A percentile compares a stretch with the other conserved stretches of the same genome.
phyloP scores from a whole-genome alignment of 2,329 filamentous ascomycete species.

The Nemania diffusa region DNA sequence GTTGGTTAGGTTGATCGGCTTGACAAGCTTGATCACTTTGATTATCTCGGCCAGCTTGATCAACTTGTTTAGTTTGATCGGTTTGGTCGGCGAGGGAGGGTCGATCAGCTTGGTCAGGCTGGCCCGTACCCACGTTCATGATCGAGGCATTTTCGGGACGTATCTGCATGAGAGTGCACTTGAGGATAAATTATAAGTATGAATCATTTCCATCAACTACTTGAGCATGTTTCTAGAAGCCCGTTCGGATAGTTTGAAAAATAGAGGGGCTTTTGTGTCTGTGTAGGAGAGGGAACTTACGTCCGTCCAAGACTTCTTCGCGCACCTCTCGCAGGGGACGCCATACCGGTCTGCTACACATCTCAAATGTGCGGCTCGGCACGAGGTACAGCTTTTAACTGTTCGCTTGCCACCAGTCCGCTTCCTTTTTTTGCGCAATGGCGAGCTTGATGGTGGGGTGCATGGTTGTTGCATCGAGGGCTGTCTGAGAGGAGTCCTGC shows the following conservation, averaged over 20 bases:
- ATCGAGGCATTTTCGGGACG: not conserved
- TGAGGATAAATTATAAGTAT: not conserved
- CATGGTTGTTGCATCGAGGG: not conserved
- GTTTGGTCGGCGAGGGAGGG: not conserved
- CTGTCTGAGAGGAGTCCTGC: conserved; percentile 22
- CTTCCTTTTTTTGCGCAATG: conserved; percentile 21
- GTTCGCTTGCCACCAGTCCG: conserved; percentile 32
- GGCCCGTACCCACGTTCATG: not conserved
- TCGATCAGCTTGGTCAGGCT: not conserved
- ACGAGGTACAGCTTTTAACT: conserved; percentile 35
- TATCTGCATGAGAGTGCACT: conserved; percentile 35
- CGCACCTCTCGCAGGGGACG: conserved; percentile 38
- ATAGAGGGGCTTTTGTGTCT: not conserved
- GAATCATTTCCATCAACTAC: conserved; percentile 1
- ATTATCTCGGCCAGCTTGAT: too few species aligned
- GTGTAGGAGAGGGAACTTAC: conserved; percentile 25
- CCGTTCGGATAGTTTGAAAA: not conserved
- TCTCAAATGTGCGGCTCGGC: conserved; percentile 37
- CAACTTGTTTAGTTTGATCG: not conserved
- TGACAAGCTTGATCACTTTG: not conserved
- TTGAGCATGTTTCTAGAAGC: not conserved
- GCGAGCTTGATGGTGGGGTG: not conserved
- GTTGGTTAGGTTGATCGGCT: not conserved
- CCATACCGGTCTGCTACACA: conserved; percentile 39
- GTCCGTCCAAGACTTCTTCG: conserved; percentile 35